Evolutionary conservation across 1,284 basidiomycete genomes (phyloP), one percentile per base, ranked within the genome.

Genomic region (Trichosporon sp.): DNA sequence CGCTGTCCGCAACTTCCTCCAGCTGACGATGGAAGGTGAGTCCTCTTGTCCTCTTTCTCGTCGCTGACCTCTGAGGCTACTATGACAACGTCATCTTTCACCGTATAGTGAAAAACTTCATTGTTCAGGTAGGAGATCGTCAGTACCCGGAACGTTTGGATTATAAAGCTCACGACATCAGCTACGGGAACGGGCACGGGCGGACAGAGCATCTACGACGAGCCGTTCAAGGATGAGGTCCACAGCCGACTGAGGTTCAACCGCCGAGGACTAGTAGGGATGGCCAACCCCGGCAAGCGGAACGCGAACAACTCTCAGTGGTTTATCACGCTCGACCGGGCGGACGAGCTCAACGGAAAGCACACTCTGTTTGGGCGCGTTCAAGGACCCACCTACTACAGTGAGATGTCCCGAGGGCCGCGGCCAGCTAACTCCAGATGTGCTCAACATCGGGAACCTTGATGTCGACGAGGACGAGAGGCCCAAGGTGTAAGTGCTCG

Each of bases 51-150:
- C 8, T 12, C 1, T 78, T 73, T 73, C 21, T 2, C 78, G 73
- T 70, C 71, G 48, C 69, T 72, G 67, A 68, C 68, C 14, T 59
- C 43, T 40, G 78, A 94, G 94, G 96, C 5, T 98, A 97, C 84
- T 99, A 98, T 84, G 96, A 99, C 77, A 91, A 92, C 54, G 90
- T 93, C 68, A 91, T 96, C 71, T 98, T 97, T 78, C 96, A 98
- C 83, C 90, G 96, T 88, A 90, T 84, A 21, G 87, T 76, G 6
- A 92, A 94, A 1, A 88, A 89, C 37, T 98, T 98, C 80, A 89
- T 97, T 66, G 90, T 97, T 1, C 96, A 98, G 82, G 94, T 94
- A 1, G 96, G 96, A n/a, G 96, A 98, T 80, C 91, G 59, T 63
- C 31, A 63, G 59, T 63, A 40, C 8, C 14, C 10, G 4, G 31